These are phyloP conservation scores for Rosa rugosa DNA, from an alignment of 306 rosid genomes.

Conservation along the genomic window DNA sequence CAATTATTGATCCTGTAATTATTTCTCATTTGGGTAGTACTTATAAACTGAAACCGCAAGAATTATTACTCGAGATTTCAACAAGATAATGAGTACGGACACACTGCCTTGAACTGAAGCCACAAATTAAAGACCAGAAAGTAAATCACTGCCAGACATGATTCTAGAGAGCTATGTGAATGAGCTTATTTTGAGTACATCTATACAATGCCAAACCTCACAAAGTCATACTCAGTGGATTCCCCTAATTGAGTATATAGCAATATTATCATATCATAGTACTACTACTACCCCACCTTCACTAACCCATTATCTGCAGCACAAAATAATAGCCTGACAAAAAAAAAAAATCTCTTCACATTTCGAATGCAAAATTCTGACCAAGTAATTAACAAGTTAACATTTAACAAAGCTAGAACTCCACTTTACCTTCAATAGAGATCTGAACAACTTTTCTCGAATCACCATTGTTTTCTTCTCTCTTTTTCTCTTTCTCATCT, in stretches of 20 bases:
- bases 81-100: constrained; percentile 13
- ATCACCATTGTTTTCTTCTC: too few relatives aligned
- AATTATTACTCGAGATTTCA: constrained; percentile 19
- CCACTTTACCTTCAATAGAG: too few relatives aligned
- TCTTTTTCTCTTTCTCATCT: too few relatives aligned
- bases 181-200: background rate
- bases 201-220: background rate
- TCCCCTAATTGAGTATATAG: background rate
- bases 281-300: constrained; percentile 2
- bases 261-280: background rate
- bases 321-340: constrained; percentile 5
- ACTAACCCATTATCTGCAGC: background rate
- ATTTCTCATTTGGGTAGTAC: background rate
- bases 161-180: constrained; percentile 8
- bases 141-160: background rate
- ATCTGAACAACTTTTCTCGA: too few relatives aligned
- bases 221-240: background rate
- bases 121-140: constrained; percentile 10
- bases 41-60: background rate
- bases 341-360: too few relatives aligned
- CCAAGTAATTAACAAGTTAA: too few relatives aligned
- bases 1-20: background rate
- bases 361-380: too few relatives aligned
- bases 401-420: too few relatives aligned
- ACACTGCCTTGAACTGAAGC: background rate